Evolutionary conservation across 305 asterid species (phyloP).

Genomic region (Ilex paraguariensis): DNA sequence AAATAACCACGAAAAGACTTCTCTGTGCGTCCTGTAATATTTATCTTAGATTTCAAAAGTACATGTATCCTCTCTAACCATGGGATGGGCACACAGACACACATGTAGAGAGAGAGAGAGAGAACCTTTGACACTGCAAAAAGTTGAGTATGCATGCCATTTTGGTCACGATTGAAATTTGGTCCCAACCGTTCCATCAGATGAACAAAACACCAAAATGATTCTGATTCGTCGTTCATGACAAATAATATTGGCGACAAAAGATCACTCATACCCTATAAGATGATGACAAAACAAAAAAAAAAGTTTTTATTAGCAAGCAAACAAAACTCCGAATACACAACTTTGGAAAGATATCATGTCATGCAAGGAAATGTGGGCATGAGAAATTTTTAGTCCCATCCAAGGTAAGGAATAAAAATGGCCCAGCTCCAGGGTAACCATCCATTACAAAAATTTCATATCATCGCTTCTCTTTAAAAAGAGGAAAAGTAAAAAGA

Average conservation of each 20-base stretch:
- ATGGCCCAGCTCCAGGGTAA: too few relatives aligned
- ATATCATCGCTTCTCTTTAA: too few relatives aligned
- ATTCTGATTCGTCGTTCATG: slow-evolving; percentile 85
- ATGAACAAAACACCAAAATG: slow-evolving; percentile 95
- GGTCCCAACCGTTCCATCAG: slow-evolving; percentile 99
- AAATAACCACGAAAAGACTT: too few relatives aligned
- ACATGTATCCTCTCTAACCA: background rate
- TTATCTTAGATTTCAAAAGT: background rate
- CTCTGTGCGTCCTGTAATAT: background rate
- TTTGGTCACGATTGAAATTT: slow-evolving; percentile 97
- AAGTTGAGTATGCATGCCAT: slow-evolving; percentile 98
- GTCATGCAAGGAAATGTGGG: too few relatives aligned
- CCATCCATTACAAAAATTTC: too few relatives aligned
- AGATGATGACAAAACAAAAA: slow-evolving; percentile 12
- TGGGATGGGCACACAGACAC: background rate
- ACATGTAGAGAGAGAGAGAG: slow-evolving; percentile 5
- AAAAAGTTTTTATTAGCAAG: slow-evolving; percentile 6
- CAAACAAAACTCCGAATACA: background rate
- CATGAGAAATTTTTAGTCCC: too few relatives aligned
- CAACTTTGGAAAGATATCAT: background rate
- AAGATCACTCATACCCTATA: slow-evolving; percentile 99
- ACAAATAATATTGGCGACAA: slow-evolving; percentile 89
- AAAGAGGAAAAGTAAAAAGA: too few relatives aligned
- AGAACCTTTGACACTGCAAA: slow-evolving; percentile 92
- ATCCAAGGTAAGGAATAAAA: too few relatives aligned